phyloP scores from a whole-genome alignment of 495 filamentous ascomycete genomes.

The Xylaria nigripes region DNA sequence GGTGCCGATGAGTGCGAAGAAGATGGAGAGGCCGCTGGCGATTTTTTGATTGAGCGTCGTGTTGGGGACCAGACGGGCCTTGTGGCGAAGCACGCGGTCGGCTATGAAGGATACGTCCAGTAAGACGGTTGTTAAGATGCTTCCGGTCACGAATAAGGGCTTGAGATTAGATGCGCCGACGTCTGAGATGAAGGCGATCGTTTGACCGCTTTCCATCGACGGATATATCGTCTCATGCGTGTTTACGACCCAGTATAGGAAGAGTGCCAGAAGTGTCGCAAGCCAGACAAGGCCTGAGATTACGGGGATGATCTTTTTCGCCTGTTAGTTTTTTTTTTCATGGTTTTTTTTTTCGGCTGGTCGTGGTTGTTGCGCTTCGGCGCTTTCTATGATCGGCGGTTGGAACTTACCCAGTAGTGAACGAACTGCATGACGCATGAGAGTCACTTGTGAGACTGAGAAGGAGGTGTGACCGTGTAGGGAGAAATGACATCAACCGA shows the following conservation, averaged over 20 bases:
- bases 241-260: conserved; percentile 56
- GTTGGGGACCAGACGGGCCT: conserved; percentile 63
- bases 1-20: conserved; percentile 69
- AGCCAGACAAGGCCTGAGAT: conserved; percentile 77
- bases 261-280: conserved; percentile 46
- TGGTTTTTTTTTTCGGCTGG: neutral
- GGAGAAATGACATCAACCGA: neutral
- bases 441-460: no score
- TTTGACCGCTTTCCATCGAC: conserved; percentile 57
- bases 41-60: conserved; percentile 58
- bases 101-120: conserved; percentile 73
- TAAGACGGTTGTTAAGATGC: conserved; percentile 68
- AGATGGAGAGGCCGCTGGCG: conserved; percentile 58
- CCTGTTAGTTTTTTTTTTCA: no score
- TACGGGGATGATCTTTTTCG: conserved; percentile 58
- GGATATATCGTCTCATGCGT: conserved; percentile 50
- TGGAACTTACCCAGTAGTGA: conserved; percentile 43
- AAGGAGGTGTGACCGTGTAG: neutral
- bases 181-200: conserved; percentile 82
- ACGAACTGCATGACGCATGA: conserved; percentile 57
- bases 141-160: conserved; percentile 80
- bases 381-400: no score
- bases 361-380: neutral
- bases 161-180: conserved; percentile 62
- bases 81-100: conserved; percentile 77